These are phyloP conservation scores for Fraxinus floribunda DNA, from an alignment of 305 asterid species.

Conservation along the genomic window DNA sequence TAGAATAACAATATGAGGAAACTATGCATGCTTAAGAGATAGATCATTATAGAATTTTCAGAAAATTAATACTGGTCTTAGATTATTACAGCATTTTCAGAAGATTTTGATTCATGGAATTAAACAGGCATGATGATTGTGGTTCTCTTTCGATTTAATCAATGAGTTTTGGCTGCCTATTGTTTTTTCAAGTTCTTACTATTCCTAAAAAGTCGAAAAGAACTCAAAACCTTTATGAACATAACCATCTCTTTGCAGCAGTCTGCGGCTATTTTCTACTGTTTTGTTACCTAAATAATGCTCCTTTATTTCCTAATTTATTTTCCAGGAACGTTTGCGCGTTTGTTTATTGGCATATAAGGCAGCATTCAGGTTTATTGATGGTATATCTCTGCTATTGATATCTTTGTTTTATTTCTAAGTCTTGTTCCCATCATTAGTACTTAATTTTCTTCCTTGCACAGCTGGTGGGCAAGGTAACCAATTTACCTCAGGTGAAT, in stretches of 20 bases:
- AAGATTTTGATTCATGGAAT: neutral
- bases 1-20: neutral
- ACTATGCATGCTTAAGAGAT: neutral
- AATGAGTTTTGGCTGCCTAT: neutral
- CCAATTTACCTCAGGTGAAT: conserved; percentile 21
- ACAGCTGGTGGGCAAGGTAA: conserved; percentile 48
- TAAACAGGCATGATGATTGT: neutral
- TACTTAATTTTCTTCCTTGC: conserved; percentile 15
- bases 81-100: neutral
- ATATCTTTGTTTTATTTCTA: conserved; percentile 11
- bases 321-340: conserved; percentile 74
- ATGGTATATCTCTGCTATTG: conserved; percentile 52
- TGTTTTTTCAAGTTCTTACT: neutral
- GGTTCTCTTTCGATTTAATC: neutral
- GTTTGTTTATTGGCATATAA: conserved; percentile 67
- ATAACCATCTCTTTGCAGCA: neutral
- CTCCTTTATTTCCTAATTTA: conserved; percentile 12
- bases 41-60: neutral
- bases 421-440: neutral
- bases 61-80: neutral
- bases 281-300: conserved; percentile 19
- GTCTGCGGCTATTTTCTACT: neutral
- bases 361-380: conserved; percentile 84
- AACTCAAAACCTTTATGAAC: neutral
- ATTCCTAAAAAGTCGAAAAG: neutral